These are phyloP conservation scores for Fusarium mundagurra DNA, from an alignment of 2,329 filamentous ascomycete genomes.

Conservation along the genomic window DNA sequence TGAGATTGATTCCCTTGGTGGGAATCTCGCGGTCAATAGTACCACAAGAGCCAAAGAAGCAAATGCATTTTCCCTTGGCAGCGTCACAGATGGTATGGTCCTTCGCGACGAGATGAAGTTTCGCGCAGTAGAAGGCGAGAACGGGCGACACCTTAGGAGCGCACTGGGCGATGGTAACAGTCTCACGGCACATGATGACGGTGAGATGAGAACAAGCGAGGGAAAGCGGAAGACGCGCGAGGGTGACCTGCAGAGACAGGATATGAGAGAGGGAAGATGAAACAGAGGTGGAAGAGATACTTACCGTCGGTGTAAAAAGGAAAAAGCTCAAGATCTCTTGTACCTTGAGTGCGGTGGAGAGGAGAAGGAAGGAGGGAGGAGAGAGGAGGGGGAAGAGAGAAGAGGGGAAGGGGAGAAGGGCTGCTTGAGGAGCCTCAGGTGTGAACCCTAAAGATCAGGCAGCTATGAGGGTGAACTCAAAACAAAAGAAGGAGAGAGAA, in stretches of 20 bases:
- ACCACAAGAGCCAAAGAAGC: slow-evolving; percentile 43
- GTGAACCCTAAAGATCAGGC: neutral
- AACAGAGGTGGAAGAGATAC: neutral
- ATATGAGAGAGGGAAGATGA: neutral
- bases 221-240: neutral
- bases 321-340: neutral
- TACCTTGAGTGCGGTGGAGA: neutral
- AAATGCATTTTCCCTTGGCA: slow-evolving; percentile 27
- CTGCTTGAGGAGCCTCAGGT: neutral
- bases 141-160: neutral
- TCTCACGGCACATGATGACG: slow-evolving; percentile 39
- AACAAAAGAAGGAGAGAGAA: neutral
- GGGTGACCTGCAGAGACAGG: neutral
- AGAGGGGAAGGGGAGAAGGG: too few species aligned
- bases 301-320: neutral
- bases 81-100: slow-evolving; percentile 18
- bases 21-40: neutral
- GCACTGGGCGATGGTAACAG: slow-evolving; percentile 37
- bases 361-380: neutral
- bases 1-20: slow-evolving; percentile 2
- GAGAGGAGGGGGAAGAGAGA: neutral
- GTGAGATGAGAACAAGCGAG: neutral
- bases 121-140: slow-evolving; percentile 32
- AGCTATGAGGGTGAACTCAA: neutral
- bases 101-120: slow-evolving; percentile 38